phyloP scores from a whole-genome alignment of 345 rosid genomes.

The Populus tremula region DNA sequence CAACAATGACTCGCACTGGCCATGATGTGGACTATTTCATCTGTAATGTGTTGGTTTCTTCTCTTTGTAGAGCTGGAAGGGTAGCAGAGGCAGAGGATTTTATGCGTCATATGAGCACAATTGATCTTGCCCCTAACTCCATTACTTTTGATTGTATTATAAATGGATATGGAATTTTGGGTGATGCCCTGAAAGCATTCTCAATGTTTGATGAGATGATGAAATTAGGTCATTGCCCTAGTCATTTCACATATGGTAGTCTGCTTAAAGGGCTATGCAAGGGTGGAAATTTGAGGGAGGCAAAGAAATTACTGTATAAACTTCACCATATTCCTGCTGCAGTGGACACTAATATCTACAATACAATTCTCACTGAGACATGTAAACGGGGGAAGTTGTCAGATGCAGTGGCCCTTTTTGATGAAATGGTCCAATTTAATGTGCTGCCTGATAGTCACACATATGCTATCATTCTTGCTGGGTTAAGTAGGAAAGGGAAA shows the following conservation, averaged over 20 bases:
- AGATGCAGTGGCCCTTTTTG: slow-evolving; percentile 58
- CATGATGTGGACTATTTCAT: slow-evolving; percentile 47
- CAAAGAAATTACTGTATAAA: slow-evolving; percentile 50
- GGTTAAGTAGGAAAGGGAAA: slow-evolving; percentile 68
- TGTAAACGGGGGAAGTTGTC: slow-evolving; percentile 56
- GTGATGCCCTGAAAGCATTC: slow-evolving; percentile 58
- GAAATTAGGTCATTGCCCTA: slow-evolving; percentile 58
- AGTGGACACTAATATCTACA: slow-evolving; percentile 64
- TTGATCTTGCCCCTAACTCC: slow-evolving; percentile 44
- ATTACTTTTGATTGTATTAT: slow-evolving; percentile 66
- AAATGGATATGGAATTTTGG: slow-evolving; percentile 54
- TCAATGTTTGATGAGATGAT: slow-evolving; percentile 78
- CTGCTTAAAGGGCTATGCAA: slow-evolving; percentile 81
- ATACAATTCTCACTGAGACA: slow-evolving; percentile 58
- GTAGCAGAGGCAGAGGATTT: slow-evolving; percentile 59
- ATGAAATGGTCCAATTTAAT: slow-evolving; percentile 58
- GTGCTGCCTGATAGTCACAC: slow-evolving; percentile 66
- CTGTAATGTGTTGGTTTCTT: slow-evolving; percentile 49
- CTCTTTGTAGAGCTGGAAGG: slow-evolving; percentile 71
- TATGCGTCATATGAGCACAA: slow-evolving; percentile 52
- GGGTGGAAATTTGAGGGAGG: slow-evolving; percentile 61
- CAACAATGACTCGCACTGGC: slow-evolving; percentile 52
- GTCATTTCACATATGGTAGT: slow-evolving; percentile 65
- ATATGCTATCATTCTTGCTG: slow-evolving; percentile 60
- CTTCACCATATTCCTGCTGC: slow-evolving; percentile 55